Percentiles rank a stretch among this genome's conserved stretches.
Conservation (phyloP, 2,329 filamentous ascomycete species). For the Pseudopyrenochaeta lycopersici region DNA sequence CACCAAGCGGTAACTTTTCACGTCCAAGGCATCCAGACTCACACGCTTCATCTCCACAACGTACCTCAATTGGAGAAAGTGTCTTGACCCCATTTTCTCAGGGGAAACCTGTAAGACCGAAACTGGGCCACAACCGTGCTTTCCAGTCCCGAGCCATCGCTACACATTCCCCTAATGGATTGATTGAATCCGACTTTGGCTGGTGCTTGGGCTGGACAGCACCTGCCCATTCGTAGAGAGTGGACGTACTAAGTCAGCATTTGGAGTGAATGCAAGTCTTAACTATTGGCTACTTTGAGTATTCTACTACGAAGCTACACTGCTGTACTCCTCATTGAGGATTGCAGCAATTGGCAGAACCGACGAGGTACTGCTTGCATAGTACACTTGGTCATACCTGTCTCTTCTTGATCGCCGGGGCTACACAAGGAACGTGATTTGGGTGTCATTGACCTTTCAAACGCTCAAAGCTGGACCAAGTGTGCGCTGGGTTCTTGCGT, state of each 20-base stretch:
- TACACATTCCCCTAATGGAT: conserved; percentile 8
- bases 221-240: conserved; percentile 8
- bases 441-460: not conserved
- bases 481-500: not conserved
- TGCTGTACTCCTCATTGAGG: too few species aligned
- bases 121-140: not conserved
- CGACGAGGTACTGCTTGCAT: too few species aligned
- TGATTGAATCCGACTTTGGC: conserved; percentile 6
- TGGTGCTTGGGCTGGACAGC: conserved; percentile 2
- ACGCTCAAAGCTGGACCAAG: not conserved
- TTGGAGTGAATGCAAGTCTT: conserved; percentile 2
- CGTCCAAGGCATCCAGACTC: not conserved
- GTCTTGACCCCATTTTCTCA: not conserved
- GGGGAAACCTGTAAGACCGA: not conserved
- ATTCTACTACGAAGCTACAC: not conserved
- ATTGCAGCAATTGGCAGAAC: too few species aligned
- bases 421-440: not conserved
- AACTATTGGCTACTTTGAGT: not conserved
- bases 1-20: not conserved
- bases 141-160: conserved; percentile 12
- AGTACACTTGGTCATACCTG: too few species aligned
- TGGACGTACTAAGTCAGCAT: conserved; percentile 8
- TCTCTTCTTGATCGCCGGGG: too few species aligned
- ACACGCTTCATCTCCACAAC: not conserved
- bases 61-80: not conserved